phyloP scores from a whole-genome alignment of 2,329 filamentous ascomycete genomes.

The Coniochaeta sp. region DNA sequence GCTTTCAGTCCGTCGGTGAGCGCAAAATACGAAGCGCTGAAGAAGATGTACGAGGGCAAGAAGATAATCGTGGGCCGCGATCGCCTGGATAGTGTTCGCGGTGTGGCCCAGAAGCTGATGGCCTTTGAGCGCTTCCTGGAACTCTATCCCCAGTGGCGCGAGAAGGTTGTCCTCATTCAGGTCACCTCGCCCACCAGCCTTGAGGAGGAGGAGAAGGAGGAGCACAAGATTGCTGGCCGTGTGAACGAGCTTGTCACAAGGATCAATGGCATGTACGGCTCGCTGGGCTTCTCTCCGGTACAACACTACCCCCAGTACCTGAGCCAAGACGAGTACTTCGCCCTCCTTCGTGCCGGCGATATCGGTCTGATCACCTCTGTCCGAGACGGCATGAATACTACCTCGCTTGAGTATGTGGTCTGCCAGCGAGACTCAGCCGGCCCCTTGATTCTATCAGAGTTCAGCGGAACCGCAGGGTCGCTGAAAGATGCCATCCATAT shows the following conservation, averaged over 20 bases:
- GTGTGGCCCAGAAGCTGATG: constrained; percentile 92
- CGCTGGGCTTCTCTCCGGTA: constrained; percentile 80
- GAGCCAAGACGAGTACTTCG: constrained; percentile 85
- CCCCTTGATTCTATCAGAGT: constrained; percentile 89
- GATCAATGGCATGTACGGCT: constrained; percentile 88
- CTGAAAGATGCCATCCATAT: constrained; percentile 85
- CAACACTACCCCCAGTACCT: constrained; percentile 95
- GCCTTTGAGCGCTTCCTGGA: constrained; percentile 91
- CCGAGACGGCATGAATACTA: constrained; percentile 96
- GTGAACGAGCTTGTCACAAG: constrained; percentile 85
- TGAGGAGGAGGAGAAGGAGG: constrained; percentile 69
- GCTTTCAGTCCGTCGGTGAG: constrained; percentile 67
- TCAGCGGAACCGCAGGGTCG: constrained; percentile 86
- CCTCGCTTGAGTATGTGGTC: constrained; percentile 87
- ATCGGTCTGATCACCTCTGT: constrained; percentile 94
- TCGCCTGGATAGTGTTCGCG: constrained; percentile 84
- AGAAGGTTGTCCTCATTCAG: constrained; percentile 88
- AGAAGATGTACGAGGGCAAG: constrained; percentile 74
- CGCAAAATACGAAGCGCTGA: constrained; percentile 65
- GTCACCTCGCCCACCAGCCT: constrained; percentile 83
- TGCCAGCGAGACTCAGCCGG: constrained; percentile 83
- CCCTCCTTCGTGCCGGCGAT: constrained; percentile 81
- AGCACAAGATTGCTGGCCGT: constrained; percentile 76
- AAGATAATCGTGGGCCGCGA: constrained; percentile 94
- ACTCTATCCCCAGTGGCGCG: constrained; percentile 83